phyloP scores from a whole-genome alignment of 2,329 filamentous ascomycete species.

The Scortechinia acanthostroma region DNA sequence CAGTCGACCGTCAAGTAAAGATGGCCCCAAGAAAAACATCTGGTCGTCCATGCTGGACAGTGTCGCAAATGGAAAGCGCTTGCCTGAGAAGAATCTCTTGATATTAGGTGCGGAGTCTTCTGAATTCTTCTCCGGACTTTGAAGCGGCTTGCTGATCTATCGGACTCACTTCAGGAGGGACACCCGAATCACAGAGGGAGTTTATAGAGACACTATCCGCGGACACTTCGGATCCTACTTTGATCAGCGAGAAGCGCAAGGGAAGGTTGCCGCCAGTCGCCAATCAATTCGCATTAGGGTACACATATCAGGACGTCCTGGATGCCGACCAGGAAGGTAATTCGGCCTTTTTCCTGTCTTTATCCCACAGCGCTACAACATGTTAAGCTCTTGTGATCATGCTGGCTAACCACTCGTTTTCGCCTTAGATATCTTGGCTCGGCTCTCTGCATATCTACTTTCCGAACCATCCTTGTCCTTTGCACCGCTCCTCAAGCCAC shows the following conservation, averaged over 20 bases:
- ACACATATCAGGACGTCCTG: constrained; percentile 90
- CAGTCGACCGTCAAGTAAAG: constrained; percentile 42
- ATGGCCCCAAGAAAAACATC: constrained; percentile 75
- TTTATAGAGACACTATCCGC: constrained; percentile 64
- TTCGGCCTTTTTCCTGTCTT: background rate
- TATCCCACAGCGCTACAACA: background rate
- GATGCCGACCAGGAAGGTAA: constrained; percentile 88
- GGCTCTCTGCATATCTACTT: constrained; percentile 81
- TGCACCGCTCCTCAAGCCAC: constrained; percentile 73
- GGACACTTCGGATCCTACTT: constrained; percentile 39
- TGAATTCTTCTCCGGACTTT: constrained; percentile 3
- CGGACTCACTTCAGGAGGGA: constrained; percentile 53
- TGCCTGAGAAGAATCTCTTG: constrained; percentile 86
- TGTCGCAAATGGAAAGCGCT: constrained; percentile 79
- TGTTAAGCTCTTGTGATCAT: background rate
- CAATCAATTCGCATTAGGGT: constrained; percentile 86
- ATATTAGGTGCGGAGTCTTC: constrained; percentile 59
- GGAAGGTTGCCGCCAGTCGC: constrained; percentile 69
- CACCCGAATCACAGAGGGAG: constrained; percentile 75
- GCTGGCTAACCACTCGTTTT: constrained; percentile 10
- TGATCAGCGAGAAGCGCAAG: constrained; percentile 24
- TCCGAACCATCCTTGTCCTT: constrained; percentile 80
- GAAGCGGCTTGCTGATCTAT: background rate
- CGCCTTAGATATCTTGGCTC: constrained; percentile 73
- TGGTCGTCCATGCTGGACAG: constrained; percentile 91